These are phyloP conservation scores for Verticillium klebahnii DNA, from an alignment of 2,329 filamentous ascomycete genomes.

Conservation along the genomic window DNA sequence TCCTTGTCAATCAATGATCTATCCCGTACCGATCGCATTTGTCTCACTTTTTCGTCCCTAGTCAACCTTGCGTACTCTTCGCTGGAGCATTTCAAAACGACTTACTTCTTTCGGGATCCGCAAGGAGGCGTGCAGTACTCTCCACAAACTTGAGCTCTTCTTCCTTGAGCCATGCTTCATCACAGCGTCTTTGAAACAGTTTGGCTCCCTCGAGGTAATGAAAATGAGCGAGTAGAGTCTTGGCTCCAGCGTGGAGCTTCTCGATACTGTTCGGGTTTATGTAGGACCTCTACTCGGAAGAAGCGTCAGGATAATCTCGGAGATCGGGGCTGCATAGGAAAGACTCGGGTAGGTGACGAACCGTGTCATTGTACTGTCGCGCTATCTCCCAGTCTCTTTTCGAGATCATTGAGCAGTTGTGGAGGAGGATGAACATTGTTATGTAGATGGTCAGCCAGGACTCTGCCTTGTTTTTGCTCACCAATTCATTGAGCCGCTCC, in stretches of 20 bases:
- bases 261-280: neutral
- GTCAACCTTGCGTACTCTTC: neutral
- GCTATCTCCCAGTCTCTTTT: slow-evolving; percentile 3
- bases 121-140: neutral
- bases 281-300: neutral
- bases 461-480: neutral
- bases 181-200: neutral
- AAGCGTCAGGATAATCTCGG: neutral
- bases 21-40: neutral
- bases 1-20: neutral
- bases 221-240: neutral
- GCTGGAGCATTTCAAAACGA: neutral
- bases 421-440: slow-evolving; percentile 8
- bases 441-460: slow-evolving; percentile 11
- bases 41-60: neutral
- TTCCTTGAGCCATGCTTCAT: neutral
- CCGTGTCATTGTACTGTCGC: neutral
- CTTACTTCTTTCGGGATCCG: neutral
- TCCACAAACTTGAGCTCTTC: neutral
- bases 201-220: neutral
- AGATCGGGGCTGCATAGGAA: neutral
- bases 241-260: neutral
- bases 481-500: neutral
- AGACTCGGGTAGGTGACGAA: neutral
- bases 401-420: slow-evolving; percentile 6